Conservation (phyloP, 805 yeast genomes). For the Candida insectalens region DNA sequence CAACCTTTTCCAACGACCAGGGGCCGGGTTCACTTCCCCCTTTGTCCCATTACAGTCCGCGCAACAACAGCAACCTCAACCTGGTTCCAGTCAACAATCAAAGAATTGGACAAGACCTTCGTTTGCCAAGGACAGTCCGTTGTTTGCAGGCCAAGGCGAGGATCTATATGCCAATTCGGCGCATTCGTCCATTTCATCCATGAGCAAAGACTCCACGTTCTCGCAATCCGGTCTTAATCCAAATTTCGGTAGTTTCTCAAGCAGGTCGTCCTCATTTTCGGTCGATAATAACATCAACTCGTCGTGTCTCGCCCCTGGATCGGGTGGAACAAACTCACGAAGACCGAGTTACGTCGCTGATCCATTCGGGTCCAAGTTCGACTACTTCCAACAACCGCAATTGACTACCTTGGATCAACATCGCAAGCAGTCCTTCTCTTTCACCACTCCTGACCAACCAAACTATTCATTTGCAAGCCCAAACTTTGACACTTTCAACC, state of each 20-base stretch:
- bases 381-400: not conserved
- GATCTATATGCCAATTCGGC: constrained; percentile 18
- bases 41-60: too few relatives aligned
- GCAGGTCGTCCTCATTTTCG: constrained; percentile 1
- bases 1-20: not conserved
- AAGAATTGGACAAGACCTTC: too few relatives aligned
- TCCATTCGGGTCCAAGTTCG: constrained; percentile 1
- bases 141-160: too few relatives aligned
- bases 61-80: constrained; percentile 6
- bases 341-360: constrained; percentile 4
- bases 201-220: constrained; percentile 19
- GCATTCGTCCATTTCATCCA: constrained; percentile 22
- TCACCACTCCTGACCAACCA: constrained; percentile 1
- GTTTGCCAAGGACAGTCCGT: too few relatives aligned
- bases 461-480: constrained; percentile 2
- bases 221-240: not conserved
- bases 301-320: not conserved
- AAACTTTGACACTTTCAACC: too few relatives aligned
- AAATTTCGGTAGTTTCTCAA: constrained; percentile 1
- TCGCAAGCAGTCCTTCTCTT: constrained; percentile 4
- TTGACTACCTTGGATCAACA: not conserved
- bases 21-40: too few relatives aligned
- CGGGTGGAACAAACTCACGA: not conserved
- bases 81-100: too few relatives aligned
- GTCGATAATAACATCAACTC: not conserved